These are phyloP conservation scores for Lachancea quebecensis DNA, from an alignment of 805 yeast genomes.

Conservation along the genomic window DNA sequence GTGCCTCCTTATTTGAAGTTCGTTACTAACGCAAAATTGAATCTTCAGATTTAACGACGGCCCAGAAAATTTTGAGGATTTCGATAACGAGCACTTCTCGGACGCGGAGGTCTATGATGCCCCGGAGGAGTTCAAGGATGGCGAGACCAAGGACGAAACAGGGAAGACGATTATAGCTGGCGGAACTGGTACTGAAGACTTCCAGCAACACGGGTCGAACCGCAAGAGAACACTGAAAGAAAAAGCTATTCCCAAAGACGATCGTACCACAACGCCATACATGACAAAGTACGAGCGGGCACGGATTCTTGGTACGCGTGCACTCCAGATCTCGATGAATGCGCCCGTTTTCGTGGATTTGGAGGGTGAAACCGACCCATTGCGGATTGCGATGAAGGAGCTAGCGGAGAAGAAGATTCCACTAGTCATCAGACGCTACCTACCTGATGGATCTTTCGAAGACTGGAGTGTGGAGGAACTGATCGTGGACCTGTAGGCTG, in stretches of 20 bases:
- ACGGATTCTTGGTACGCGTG: slow-evolving; percentile 94
- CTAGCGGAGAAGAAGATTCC: slow-evolving; percentile 92
- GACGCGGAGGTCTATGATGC: slow-evolving; percentile 52
- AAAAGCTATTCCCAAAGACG: slow-evolving; percentile 81
- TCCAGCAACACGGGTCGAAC: slow-evolving; percentile 28
- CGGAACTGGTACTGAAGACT: slow-evolving; percentile 51
- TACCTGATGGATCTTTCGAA: slow-evolving; percentile 95
- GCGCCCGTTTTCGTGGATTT: slow-evolving; percentile 97
- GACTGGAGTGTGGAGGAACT: slow-evolving; percentile 99
- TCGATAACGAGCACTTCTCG: slow-evolving; percentile 78
- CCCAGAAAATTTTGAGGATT: slow-evolving; percentile 66
- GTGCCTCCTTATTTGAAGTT: not conserved
- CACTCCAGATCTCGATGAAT: slow-evolving; percentile 93
- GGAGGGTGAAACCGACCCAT: slow-evolving; percentile 98
- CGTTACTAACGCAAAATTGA: slow-evolving; percentile 2
- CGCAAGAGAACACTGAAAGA: slow-evolving; percentile 64
- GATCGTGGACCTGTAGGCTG: slow-evolving; percentile 64
- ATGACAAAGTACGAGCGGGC: slow-evolving; percentile 99
- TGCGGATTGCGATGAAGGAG: slow-evolving; percentile 97
- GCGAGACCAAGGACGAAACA: slow-evolving; percentile 43
- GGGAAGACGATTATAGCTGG: slow-evolving; percentile 70
- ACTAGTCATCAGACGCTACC: slow-evolving; percentile 86
- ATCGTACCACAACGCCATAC: slow-evolving; percentile 93
- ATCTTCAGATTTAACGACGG: slow-evolving; percentile 53
- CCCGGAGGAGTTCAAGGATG: slow-evolving; percentile 27